Evolutionary conservation across 2,329 filamentous ascomycete genomes (phyloP).

Genomic region (Cytospora schulzeri): DNA sequence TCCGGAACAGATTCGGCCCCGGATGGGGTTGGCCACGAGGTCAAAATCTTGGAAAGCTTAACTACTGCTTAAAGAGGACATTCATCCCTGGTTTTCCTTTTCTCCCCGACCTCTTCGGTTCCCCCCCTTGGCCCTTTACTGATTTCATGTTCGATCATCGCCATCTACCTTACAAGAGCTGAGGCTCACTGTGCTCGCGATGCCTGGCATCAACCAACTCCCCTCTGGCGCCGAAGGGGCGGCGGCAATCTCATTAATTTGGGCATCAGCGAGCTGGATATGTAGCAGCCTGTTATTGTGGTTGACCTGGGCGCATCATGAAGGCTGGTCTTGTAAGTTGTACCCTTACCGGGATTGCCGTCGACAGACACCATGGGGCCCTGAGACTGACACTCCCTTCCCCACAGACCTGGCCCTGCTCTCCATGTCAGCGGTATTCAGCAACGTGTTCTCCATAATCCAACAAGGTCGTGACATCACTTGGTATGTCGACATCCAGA

Average conservation of each 20-base stretch:
- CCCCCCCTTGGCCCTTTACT: neutral
- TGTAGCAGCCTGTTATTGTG: constrained; percentile 30
- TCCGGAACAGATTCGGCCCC: neutral
- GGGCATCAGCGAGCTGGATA: constrained; percentile 22
- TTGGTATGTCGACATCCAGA: constrained; percentile 28
- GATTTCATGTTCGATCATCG: neutral
- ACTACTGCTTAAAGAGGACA: constrained; percentile 1
- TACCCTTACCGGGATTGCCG: neutral
- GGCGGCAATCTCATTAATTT: constrained; percentile 22
- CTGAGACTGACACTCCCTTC: neutral
- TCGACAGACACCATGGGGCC: neutral
- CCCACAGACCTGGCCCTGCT: constrained; percentile 32
- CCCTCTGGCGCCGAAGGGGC: constrained; percentile 26
- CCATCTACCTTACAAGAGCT: constrained; percentile 8
- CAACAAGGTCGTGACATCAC: constrained; percentile 33
- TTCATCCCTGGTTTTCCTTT: neutral
- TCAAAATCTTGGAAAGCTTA: constrained; percentile 17
- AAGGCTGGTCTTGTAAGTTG: constrained; percentile 32
- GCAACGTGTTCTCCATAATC: constrained; percentile 32
- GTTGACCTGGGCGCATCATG: constrained; percentile 33
- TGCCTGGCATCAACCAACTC: constrained; percentile 28
- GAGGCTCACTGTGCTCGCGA: constrained; percentile 13
- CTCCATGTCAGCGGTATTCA: constrained; percentile 30
- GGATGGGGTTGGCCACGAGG: constrained; percentile 9
- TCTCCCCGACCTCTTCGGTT: neutral